Percentiles rank a stretch among this genome's conserved stretches.
Evolutionary conservation across 257 asterid species (phyloP).

Genomic region (Cynanchum wilfordii): DNA sequence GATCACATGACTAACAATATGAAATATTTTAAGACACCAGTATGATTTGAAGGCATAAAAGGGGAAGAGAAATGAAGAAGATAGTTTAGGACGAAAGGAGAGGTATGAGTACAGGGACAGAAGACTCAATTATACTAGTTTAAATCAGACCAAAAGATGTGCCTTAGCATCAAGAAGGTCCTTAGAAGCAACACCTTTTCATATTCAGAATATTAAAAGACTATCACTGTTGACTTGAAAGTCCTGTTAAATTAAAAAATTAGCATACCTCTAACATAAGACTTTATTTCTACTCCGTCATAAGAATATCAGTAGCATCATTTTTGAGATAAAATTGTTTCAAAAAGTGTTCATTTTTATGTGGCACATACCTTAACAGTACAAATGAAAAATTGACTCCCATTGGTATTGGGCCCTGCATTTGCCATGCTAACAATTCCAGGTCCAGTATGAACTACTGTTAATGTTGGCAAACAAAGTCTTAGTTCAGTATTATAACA

Average conservation of each 20-base stretch:
- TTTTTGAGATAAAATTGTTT: background rate
- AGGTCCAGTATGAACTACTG: slow-evolving; percentile 93
- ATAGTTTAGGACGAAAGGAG: background rate
- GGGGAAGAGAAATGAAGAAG: background rate
- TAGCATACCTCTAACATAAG: background rate
- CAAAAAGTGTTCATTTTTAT: background rate
- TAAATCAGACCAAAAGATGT: background rate
- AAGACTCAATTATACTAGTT: background rate
- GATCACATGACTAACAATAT: background rate
- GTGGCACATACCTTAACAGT: slow-evolving; percentile 62
- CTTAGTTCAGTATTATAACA: background rate
- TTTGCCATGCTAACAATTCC: slow-evolving; percentile 98
- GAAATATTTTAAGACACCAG: background rate
- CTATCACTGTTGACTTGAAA: background rate
- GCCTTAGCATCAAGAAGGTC: background rate
- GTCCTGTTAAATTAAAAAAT: background rate
- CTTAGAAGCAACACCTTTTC: background rate
- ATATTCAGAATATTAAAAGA: background rate
- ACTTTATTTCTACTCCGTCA: background rate
- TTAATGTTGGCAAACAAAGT: slow-evolving; percentile 5
- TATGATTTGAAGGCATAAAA: background rate
- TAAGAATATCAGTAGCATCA: background rate
- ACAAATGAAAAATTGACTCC: slow-evolving; percentile 97
- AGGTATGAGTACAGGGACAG: background rate
- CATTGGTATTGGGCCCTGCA: slow-evolving; percentile 97